Percentiles rank a stretch among this genome's conserved stretches.
Conservation (phyloP, 2,329 filamentous ascomycete species). For the Alternaria arbusti region DNA sequence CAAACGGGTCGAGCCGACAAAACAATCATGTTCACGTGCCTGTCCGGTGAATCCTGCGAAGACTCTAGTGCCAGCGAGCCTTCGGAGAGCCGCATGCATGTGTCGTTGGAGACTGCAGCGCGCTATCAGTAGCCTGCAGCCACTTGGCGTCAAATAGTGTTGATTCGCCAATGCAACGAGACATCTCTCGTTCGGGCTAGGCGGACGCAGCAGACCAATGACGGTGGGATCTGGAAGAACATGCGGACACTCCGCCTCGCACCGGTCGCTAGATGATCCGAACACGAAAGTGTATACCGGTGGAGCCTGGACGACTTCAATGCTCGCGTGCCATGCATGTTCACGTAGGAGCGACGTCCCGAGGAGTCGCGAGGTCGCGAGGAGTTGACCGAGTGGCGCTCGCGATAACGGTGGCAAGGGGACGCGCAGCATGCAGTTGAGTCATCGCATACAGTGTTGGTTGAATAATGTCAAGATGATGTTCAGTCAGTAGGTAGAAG, state of each 20-base stretch:
- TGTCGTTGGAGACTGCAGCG: slow-evolving; percentile 23
- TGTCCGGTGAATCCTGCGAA: background rate
- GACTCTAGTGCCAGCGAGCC: background rate
- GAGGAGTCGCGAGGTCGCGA: background rate
- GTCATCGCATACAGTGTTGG: background rate
- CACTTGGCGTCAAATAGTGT: slow-evolving; percentile 24
- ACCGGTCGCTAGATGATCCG: slow-evolving; percentile 1
- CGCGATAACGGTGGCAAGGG: background rate
- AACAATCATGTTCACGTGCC: slow-evolving; percentile 13
- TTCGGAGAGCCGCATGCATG: slow-evolving; percentile 13
- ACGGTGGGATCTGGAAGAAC: slow-evolving; percentile 20
- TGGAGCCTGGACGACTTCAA: background rate
- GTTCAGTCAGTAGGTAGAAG: background rate
- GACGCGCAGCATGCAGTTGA: background rate
- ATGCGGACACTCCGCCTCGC: slow-evolving; percentile 6
- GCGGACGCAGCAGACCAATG: slow-evolving; percentile 20
- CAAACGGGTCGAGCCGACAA: background rate
- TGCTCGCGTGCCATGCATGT: slow-evolving; percentile 5
- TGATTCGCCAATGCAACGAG: slow-evolving; percentile 30
- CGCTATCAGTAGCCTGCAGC: slow-evolving; percentile 27
- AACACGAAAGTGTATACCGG: background rate
- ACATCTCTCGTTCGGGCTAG: slow-evolving; percentile 29
- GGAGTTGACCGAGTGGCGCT: background rate
- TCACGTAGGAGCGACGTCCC: slow-evolving; percentile 5
- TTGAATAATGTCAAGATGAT: background rate